Evolutionary conservation across 768 basidiomycete species (phyloP).

Genomic region (Kondoa malvinella): DNA sequence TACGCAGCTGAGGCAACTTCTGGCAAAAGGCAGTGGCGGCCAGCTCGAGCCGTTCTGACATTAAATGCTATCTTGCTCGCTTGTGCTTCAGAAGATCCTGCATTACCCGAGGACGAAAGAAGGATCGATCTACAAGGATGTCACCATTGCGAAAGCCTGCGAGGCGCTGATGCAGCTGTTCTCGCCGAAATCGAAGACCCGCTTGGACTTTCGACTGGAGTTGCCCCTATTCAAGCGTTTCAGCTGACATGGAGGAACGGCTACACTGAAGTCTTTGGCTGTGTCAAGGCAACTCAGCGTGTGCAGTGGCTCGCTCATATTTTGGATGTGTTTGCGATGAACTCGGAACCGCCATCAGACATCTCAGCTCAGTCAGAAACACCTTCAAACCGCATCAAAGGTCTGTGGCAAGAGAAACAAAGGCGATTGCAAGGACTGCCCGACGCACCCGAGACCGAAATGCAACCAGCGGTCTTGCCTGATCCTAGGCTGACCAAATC

Average conservation of each 20-base stretch:
- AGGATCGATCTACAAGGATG: background rate
- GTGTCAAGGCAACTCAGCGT: background rate
- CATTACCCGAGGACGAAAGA: background rate
- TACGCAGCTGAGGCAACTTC: background rate
- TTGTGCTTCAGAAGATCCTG: background rate
- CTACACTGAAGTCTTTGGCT: background rate
- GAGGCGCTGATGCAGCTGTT: background rate
- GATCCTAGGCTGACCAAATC: background rate
- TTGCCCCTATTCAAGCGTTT: background rate
- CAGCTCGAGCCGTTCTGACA: background rate
- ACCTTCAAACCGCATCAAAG: background rate
- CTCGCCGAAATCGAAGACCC: background rate
- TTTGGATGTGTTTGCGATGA: background rate
- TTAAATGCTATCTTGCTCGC: constrained; percentile 2
- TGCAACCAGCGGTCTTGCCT: background rate
- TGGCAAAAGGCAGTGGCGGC: background rate
- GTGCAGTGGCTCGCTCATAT: background rate
- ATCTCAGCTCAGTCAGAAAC: background rate
- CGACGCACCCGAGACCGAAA: background rate
- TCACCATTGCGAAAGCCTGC: background rate
- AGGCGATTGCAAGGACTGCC: background rate
- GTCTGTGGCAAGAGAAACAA: background rate
- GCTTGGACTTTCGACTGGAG: background rate
- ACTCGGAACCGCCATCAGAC: background rate
- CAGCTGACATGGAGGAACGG: background rate